Evolutionary conservation across 331 rosid genomes (phyloP), one percentile per base, ranked within the genome.

Genomic region (Ulmus americana): DNA sequence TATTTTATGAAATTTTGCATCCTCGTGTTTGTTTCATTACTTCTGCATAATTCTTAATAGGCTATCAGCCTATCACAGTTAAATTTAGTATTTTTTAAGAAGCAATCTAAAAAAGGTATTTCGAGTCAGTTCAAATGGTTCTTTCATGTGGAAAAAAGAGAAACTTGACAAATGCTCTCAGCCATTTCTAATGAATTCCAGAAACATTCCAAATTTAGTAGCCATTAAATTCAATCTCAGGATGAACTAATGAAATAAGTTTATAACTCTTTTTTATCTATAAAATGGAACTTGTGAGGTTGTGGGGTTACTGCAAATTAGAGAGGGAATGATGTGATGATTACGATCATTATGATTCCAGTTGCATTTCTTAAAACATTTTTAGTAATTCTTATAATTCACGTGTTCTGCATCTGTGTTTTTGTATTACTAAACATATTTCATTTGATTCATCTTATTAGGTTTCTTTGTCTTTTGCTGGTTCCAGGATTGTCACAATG

Each of bases 401-500:
- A 47, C 2, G 35, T 54, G 68, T 40, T n/a, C 13, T 68, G 44
- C 28, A 5, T 63, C 44, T 38, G 39, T 65, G 61, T 45, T 7
- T 75, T 39, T 56, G 45, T 62, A 53, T 53, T 39, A 42, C 54
- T 48, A 46, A 22, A 45, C 54, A 14, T 41, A 28, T 71, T 39
- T 22, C 54, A n/a, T n/a, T 76, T 79, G 41, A 85, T 76, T 73
- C n/a, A 46, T 70, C 75, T 66, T 38, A 72, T 55, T 67, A 63
- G 48, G 48, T 72, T 74, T 80, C 75, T 59, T 71, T 59, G 40
- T 62, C 14, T 61, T 50, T 70, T 72, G 56, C 66, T 73, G 41
- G 64, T 77, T 53, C 8, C 90, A 89, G 98, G 97, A 82, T 85
- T 64, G 74, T 87, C 79, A 83, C 91, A 0, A 63, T 79, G 79